phyloP scores from a whole-genome alignment of 1,139 yeast species.

The Kurtzmaniella quercitrusa region DNA sequence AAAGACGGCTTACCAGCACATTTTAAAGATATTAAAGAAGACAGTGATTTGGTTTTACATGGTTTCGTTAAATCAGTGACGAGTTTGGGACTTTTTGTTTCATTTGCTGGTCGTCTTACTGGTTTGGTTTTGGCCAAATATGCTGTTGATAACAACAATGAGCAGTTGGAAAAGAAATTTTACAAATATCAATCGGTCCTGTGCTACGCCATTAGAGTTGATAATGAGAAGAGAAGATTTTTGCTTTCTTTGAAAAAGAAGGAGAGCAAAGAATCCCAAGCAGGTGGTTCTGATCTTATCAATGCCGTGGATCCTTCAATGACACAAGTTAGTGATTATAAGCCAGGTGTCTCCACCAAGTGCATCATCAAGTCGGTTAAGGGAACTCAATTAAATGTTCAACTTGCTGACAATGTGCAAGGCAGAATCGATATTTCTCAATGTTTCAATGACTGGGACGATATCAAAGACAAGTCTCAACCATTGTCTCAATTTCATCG shows the following conservation, averaged over 20 bases:
- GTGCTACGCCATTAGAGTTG: conserved; percentile 60
- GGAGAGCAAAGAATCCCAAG: conserved; percentile 20
- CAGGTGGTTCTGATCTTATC: conserved; percentile 19
- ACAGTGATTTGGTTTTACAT: conserved; percentile 44
- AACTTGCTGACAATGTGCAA: conserved; percentile 71
- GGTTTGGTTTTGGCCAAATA: conserved; percentile 82
- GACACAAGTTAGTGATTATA: conserved; percentile 45
- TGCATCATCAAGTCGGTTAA: conserved; percentile 63
- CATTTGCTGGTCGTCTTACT: conserved; percentile 74
- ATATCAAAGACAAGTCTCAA: conserved; percentile 52
- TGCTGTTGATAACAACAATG: conserved; percentile 53
- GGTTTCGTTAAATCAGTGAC: conserved; percentile 83
- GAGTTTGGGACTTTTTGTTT: conserved; percentile 74
- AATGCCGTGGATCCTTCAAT: conserved; percentile 62
- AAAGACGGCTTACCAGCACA: conserved; percentile 45
- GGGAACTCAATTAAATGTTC: conserved; percentile 71
- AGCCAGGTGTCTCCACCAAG: conserved; percentile 57
- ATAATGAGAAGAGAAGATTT: conserved; percentile 67
- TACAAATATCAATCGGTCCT: conserved; percentile 63
- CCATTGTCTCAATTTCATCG: conserved; percentile 61
- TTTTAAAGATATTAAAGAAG: conserved; percentile 51
- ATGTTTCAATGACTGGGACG: conserved; percentile 51
- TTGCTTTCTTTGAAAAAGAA: conserved; percentile 53
- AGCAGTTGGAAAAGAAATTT: conserved; percentile 55
- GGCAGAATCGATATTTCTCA: conserved; percentile 81